Evolutionary conservation across 345 rosid species (phyloP).

Genomic region (Mercurialis annua): DNA sequence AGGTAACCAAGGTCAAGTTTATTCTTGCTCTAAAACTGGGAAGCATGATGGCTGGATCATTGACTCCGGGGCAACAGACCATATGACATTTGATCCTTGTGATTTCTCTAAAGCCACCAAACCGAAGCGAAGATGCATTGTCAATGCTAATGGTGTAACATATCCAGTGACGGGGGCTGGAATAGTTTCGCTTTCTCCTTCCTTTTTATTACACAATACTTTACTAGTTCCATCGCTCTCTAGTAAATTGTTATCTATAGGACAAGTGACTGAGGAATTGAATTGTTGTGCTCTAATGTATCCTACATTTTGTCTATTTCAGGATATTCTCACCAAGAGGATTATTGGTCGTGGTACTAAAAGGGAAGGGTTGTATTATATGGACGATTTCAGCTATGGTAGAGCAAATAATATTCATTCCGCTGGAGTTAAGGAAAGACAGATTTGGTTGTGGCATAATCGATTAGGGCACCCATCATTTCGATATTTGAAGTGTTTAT

Average conservation of each 20-base stretch:
- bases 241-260: too few relatives aligned
- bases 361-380: neutral
- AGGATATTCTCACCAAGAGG: too few relatives aligned
- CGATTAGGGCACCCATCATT: neutral
- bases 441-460: neutral
- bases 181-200: neutral
- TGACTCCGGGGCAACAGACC: neutral
- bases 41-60: slow-evolving; percentile 9
- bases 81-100: slow-evolving; percentile 3
- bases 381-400: neutral
- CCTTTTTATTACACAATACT: neutral
- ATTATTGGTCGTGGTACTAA: neutral
- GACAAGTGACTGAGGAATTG: neutral
- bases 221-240: slow-evolving; percentile 8
- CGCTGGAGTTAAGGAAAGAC: neutral
- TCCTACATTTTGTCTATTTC: neutral
- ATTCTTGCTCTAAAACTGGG: neutral
- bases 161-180: neutral
- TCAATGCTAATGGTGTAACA: slow-evolving; percentile 15
- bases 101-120: neutral
- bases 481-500: neutral
- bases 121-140: neutral
- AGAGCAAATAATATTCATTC: neutral
- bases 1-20: slow-evolving; percentile 10
- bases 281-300: slow-evolving; percentile 6